Percentiles rank a stretch among this genome's conserved stretches.
Evolutionary conservation across 1,139 yeast species (phyloP).

Genomic region (Debaryomycetaceae sp.): DNA sequence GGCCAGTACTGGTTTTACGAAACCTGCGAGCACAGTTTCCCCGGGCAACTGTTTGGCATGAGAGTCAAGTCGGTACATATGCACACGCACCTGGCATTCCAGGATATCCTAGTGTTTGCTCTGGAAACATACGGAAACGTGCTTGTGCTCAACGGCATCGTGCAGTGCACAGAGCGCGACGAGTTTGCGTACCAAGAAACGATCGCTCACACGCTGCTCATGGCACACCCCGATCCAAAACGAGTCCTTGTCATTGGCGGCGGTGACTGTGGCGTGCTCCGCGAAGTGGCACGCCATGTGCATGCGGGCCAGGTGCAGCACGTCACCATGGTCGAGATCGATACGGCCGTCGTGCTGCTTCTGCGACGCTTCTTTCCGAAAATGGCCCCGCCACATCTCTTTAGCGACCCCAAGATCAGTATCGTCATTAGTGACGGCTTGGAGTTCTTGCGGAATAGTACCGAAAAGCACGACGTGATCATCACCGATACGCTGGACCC

Average conservation of each 20-base stretch:
- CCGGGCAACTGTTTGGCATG: slow-evolving; percentile 35
- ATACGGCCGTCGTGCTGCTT: slow-evolving; percentile 70
- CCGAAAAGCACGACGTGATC: slow-evolving; percentile 61
- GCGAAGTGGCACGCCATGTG: slow-evolving; percentile 74
- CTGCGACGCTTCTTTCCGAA: slow-evolving; percentile 67
- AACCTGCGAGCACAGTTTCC: slow-evolving; percentile 23
- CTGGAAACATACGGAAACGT: slow-evolving; percentile 75
- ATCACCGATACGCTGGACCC: slow-evolving; percentile 96
- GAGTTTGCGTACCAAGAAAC: slow-evolving; percentile 88
- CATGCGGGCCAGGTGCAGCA: slow-evolving; percentile 39
- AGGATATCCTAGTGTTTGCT: slow-evolving; percentile 53
- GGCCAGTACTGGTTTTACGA: slow-evolving; percentile 34
- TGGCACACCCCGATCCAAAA: slow-evolving; percentile 64
- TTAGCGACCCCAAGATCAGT: slow-evolving; percentile 55
- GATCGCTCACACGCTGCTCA: slow-evolving; percentile 70
- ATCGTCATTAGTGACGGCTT: slow-evolving; percentile 85
- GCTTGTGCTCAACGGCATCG: slow-evolving; percentile 73
- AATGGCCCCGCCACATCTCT: slow-evolving; percentile 57
- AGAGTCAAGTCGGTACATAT: slow-evolving; percentile 23
- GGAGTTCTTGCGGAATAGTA: slow-evolving; percentile 46
- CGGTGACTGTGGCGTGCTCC: slow-evolving; percentile 87
- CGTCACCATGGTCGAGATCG: slow-evolving; percentile 84
- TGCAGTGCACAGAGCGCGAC: slow-evolving; percentile 83
- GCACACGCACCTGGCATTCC: slow-evolving; percentile 26
- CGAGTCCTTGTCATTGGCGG: slow-evolving; percentile 84